Conservation (phyloP, 257 asterid species). For the Mitragyna speciosa region DNA sequence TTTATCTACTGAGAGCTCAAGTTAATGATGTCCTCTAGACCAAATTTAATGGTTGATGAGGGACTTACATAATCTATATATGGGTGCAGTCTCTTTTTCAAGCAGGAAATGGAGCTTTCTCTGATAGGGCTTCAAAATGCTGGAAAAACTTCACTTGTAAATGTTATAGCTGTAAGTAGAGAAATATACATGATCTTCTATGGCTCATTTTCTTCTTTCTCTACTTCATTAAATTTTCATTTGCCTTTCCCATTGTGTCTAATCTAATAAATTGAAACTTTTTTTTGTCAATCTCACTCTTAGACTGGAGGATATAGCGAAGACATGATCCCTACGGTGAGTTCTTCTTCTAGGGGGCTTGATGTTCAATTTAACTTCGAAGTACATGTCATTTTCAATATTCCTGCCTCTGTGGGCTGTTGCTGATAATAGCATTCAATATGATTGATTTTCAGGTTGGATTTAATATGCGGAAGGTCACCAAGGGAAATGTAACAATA, state of each 20-base stretch:
- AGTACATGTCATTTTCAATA: conserved; percentile 12
- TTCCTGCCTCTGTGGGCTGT: conserved; percentile 3
- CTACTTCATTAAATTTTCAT: conserved; percentile 3
- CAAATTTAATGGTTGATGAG: background rate
- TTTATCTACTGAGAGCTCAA: background rate
- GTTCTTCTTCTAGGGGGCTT: conserved; percentile 30
- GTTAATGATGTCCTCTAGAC: background rate
- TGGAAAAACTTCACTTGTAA: conserved; percentile 98
- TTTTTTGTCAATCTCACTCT: conserved; percentile 16
- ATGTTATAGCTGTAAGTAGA: conserved; percentile 88
- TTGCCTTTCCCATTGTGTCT: conserved; percentile 10
- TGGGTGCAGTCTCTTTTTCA: conserved; percentile 79
- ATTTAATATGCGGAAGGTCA: conserved; percentile 93
- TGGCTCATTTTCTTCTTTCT: background rate
- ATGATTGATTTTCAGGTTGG: conserved; percentile 65
- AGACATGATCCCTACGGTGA: conserved; percentile 98
- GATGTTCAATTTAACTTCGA: background rate
- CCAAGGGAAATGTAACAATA: conserved; percentile 95
- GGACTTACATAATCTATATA: conserved; percentile 10
- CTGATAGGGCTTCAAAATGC: conserved; percentile 97
- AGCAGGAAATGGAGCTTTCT: conserved; percentile 99
- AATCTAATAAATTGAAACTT: conserved; percentile 22
- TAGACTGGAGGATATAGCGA: conserved; percentile 99
- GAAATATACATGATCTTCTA: background rate
- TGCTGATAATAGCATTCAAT: conserved; percentile 13